Evolutionary conservation across 2,329 filamentous ascomycete species (phyloP), one percentile per base, ranked within the genome.

Genomic region (Didymella exigua): DNA sequence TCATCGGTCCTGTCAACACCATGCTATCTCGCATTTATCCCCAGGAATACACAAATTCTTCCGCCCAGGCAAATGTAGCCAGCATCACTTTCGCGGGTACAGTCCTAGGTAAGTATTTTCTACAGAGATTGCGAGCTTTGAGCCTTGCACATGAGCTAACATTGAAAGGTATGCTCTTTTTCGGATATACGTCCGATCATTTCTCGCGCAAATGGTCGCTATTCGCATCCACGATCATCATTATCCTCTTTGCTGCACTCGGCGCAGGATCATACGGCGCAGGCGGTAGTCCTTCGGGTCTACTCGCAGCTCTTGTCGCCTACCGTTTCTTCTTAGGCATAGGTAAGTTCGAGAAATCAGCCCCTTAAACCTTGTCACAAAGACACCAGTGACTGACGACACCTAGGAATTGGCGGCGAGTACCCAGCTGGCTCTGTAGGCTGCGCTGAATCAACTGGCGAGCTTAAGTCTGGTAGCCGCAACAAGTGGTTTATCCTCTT

Each of bases 31-130:
- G 73, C 0, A 82, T 96, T 64, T 96, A 96, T 69, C 83, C 83
- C 34, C 76, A 81, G 0, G 75, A 83, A n/a, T 97, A 92, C 75
- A 81, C 73, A n/a, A 77, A 79, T 2, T 93, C 89, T 0, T 78
- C 80, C 0, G 88, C 91, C 2, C 85, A 86, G 61, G 84, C 84
- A 66, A 91, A 95, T 66, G 88, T 96, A 51, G 82, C 86, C 21
- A 87, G 88, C 56, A 95, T 96, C 66, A 89, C 90, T 5, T 96
- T 96, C 69, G 92, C 87, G 0, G 92, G 92, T 11, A 96, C 90
- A 18, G 90, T 96, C 4, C 78, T 95, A 1, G 91, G 36, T 27
- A 5, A 27, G 26, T 27, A 5, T 10, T 27, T 5, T 27, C 5
- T 27, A 27, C 26, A 5, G 26, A 5, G 5, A 27, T 10, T 5